phyloP scores from a whole-genome alignment of 2,329 filamentous ascomycete genomes.

The Penicillium psychrosexuale region DNA sequence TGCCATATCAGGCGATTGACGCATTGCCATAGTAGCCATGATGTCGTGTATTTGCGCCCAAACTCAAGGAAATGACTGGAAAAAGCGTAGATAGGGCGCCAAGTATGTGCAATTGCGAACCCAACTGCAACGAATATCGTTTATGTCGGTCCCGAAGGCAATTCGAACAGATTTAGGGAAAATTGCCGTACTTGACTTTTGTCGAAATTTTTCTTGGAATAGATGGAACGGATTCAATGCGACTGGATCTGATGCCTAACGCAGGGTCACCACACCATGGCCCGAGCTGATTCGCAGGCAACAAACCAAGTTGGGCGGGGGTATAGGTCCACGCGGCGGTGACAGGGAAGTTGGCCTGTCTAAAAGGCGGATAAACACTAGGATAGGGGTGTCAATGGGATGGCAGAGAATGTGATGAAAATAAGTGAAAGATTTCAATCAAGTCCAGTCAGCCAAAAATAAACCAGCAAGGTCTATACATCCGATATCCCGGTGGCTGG shows the following conservation, averaged over 20 bases:
- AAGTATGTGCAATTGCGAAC: constrained; percentile 6
- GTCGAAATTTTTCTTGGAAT: not conserved
- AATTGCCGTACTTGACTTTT: not conserved
- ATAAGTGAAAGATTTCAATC: not conserved
- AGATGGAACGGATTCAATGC: not conserved
- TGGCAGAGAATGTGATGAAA: constrained; percentile 1
- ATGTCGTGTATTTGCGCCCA: not conserved
- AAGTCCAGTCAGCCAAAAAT: not conserved
- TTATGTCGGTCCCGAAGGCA: constrained; percentile 9
- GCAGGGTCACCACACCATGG: constrained; percentile 17
- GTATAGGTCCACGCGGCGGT: constrained; percentile 2
- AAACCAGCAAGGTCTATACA: constrained; percentile 15
- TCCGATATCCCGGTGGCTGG: constrained; percentile 31
- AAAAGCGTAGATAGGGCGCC: not conserved
- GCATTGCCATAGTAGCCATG: constrained; percentile 19
- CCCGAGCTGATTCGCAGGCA: constrained; percentile 8
- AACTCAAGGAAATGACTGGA: not conserved
- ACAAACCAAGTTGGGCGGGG: constrained; percentile 1
- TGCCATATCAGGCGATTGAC: constrained; percentile 18
- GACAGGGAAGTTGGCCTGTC: not conserved
- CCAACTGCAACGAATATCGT: constrained; percentile 11
- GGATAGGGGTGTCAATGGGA: constrained; percentile 1
- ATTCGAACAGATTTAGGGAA: not conserved
- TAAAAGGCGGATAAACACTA: not conserved
- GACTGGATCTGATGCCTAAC: constrained; percentile 16